Base-by-base conservation (phyloP, 2,329 filamentous ascomycete species). In the Sclerotinia sclerotiorum region DNA sequence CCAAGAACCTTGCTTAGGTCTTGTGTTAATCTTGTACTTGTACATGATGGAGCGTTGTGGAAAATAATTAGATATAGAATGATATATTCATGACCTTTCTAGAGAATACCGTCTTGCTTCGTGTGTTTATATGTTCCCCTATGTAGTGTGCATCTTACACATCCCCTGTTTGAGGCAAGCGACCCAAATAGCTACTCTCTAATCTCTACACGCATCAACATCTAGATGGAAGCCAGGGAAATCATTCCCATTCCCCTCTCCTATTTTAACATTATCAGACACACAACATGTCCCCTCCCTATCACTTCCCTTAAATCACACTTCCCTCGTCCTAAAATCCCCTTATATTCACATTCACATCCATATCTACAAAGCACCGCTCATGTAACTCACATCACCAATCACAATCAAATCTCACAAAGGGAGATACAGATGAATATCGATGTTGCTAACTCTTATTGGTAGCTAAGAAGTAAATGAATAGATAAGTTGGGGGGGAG, bases 1-100 rank as follows among this genome's bases (percentile, higher is more conserved):
- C 87, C 74, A 97, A 95, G 85, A 82, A 82, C 27, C 78, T 92
- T 70, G 76, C 70, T 73, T 78, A 72, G 21, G 46, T 27, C 39
- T n/a, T 44, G 10, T 17, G 19, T n/a, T 44, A 21, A 42, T 39
- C 27, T 54, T 55, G 60, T 39, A 62, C 46, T 51, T 62, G 60
- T 62, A 35, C 60, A 62, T 51, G n/a, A 39, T 62, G 15, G n/a
- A 19, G 13, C 54, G 13, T 5, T 49, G 29, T 35, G 32, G 35
- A 29, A 13, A 10, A 61, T 54, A 67, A 51, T 44, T 51, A 61
- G 48, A 67, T 49, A 62, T 67, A 51, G 65, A 67, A 67, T 62
- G 44, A 62, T 27, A 39, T 11, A 2, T 39, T 62, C 60, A 39
- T 62, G 60, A 39, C 8, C 46, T 49, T 62, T 39, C 21, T 62